A percentile compares a stretch with the other conserved stretches of the same genome.
Evolutionary conservation across 257 asterid species (phyloP).

Genomic region (Scutellaria galericulata): DNA sequence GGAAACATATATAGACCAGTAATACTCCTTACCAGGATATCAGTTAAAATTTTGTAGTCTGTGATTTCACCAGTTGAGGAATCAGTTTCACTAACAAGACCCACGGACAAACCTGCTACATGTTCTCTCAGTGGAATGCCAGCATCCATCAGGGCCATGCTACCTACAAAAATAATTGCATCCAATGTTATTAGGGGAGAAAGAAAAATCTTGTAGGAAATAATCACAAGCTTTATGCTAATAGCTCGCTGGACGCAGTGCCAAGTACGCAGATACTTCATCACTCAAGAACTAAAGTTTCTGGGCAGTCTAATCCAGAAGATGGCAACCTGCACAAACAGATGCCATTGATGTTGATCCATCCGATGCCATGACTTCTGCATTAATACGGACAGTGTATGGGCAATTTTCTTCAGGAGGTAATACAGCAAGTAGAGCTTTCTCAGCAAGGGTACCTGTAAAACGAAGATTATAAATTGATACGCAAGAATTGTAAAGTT

Average conservation of each 20-base stretch:
- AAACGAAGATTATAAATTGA: slow-evolving; percentile 28
- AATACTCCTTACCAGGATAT: slow-evolving; percentile 71
- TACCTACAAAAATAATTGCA: slow-evolving; percentile 57
- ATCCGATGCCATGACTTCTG: slow-evolving; percentile 99
- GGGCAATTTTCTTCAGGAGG: slow-evolving; percentile 90
- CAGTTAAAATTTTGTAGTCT: slow-evolving; percentile 83
- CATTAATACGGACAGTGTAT: slow-evolving; percentile 85
- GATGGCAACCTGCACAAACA: slow-evolving; percentile 88
- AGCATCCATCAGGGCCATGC: slow-evolving; percentile 99
- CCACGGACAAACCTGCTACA: slow-evolving; percentile 92
- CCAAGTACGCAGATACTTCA: slow-evolving; percentile 17
- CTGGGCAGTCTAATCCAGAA: slow-evolving; percentile 18
- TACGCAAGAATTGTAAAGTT: neutral
- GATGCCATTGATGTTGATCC: slow-evolving; percentile 99
- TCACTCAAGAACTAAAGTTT: slow-evolving; percentile 25
- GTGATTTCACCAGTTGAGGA: slow-evolving; percentile 85
- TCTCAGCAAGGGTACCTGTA: slow-evolving; percentile 97
- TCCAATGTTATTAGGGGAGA: slow-evolving; percentile 19
- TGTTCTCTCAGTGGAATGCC: slow-evolving; percentile 89
- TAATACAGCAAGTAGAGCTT: slow-evolving; percentile 83
- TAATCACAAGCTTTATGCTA: slow-evolving; percentile 9
- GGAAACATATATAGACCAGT: neutral
- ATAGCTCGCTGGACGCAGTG: slow-evolving; percentile 11
- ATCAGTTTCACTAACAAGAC: slow-evolving; percentile 83
- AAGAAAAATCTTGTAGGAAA: slow-evolving; percentile 21